These are phyloP conservation scores for Rachicladosporium sp. DNA, from an alignment of 2,329 filamentous ascomycete genomes.

Conservation along the genomic window DNA sequence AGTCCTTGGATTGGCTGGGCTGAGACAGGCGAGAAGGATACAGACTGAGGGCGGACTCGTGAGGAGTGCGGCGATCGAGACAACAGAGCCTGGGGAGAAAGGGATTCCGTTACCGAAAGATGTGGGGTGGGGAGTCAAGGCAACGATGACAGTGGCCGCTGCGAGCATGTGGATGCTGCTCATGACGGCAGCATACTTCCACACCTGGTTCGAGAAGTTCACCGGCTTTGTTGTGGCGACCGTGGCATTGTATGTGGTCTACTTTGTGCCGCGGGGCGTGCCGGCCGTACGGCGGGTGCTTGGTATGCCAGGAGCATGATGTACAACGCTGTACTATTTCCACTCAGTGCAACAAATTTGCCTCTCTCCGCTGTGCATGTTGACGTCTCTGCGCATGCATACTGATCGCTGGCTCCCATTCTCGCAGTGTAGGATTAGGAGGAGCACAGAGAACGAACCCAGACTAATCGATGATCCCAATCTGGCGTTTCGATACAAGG, in stretches of 20 bases:
- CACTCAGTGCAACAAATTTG: no score
- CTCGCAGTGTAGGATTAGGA: no score
- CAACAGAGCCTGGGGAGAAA: constrained; percentile 29
- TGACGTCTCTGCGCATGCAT: no score
- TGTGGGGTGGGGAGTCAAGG: constrained; percentile 40
- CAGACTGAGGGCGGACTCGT: constrained; percentile 54
- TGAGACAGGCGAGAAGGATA: constrained; percentile 52
- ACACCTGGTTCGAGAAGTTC: constrained; percentile 94
- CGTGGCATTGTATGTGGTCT: constrained; percentile 31
- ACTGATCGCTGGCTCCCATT: no score
- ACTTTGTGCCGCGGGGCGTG: constrained; percentile 35
- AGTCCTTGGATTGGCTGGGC: constrained; percentile 36
- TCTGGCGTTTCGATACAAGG: no score
- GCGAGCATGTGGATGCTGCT: constrained; percentile 90
- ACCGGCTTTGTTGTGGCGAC: constrained; percentile 39
- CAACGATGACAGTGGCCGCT: constrained; percentile 45
- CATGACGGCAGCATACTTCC: constrained; percentile 97
- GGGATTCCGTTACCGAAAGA: constrained; percentile 26
- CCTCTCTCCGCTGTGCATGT: no score
- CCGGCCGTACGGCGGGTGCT: constrained; percentile 30
- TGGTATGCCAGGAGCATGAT: constrained; percentile 33
- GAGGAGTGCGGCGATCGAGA: constrained; percentile 29
- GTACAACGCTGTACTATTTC: not conserved
- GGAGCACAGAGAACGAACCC: no score
- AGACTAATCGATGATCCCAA: no score